Conservation (phyloP, 2,329 filamentous ascomycete species). For the Neopestalotiopsis rosae region DNA sequence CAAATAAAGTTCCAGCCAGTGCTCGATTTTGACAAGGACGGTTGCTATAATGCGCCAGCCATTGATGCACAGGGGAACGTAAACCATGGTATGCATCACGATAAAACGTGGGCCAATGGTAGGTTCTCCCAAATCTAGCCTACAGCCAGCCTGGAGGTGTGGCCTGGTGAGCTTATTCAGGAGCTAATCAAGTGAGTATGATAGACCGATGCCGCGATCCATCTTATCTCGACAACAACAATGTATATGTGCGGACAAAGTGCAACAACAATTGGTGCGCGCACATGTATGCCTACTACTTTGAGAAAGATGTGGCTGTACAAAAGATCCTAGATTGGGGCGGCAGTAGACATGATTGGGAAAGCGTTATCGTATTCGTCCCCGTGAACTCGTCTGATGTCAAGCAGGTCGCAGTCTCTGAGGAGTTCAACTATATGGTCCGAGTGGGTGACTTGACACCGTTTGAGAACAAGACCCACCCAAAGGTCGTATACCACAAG, state of each 20-base stretch:
- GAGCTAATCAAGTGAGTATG: background rate
- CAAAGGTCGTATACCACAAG: constrained; percentile 23
- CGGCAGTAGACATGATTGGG: constrained; percentile 33
- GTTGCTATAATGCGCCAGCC: constrained; percentile 53
- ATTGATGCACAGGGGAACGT: constrained; percentile 43
- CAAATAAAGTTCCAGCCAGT: constrained; percentile 40
- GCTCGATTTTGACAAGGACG: constrained; percentile 45
- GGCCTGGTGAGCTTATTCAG: background rate
- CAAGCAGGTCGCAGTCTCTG: constrained; percentile 8
- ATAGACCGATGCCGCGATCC: constrained; percentile 34
- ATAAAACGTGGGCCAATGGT: background rate
- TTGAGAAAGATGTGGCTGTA: constrained; percentile 25
- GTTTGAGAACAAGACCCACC: constrained; percentile 4
- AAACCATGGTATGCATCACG: constrained; percentile 29
- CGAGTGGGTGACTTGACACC: background rate
- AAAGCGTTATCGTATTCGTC: constrained; percentile 28
- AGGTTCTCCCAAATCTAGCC: background rate
- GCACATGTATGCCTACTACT: constrained; percentile 37
- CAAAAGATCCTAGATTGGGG: constrained; percentile 4
- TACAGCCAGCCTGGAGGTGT: background rate
- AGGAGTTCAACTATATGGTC: constrained; percentile 15
- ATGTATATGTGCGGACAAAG: constrained; percentile 37
- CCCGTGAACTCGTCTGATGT: background rate
- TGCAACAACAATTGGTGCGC: constrained; percentile 41
- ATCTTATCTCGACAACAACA: constrained; percentile 36